A percentile compares a stretch with the other conserved stretches of the same genome.
phyloP scores from a whole-genome alignment of 257 asterid species.

The Solanum piurae region DNA sequence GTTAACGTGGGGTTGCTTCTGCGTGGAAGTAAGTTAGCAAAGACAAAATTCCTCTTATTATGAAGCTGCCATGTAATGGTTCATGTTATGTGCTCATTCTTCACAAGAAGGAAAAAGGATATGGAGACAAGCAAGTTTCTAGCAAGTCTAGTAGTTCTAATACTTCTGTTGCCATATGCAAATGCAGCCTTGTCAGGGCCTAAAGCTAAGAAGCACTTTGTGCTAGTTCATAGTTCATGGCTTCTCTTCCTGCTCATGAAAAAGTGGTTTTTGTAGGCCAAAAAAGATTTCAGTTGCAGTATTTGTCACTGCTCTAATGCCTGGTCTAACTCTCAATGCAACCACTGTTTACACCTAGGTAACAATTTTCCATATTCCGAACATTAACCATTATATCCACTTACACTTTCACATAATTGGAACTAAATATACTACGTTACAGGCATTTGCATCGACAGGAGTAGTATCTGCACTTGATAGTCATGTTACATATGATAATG shows the following conservation, averaged over 20 bases:
- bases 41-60: not conserved
- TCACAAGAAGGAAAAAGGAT: not conserved
- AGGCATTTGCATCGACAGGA: too few relatives aligned
- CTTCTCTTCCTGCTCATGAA: slow-evolving; percentile 5
- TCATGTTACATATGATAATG: too few relatives aligned
- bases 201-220: slow-evolving; percentile 9
- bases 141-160: not conserved
- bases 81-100: not conserved
- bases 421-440: too few relatives aligned
- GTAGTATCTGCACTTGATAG: too few relatives aligned
- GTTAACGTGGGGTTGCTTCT: too few relatives aligned
- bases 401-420: too few relatives aligned
- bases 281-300: not conserved
- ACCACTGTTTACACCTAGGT: slow-evolving; percentile 7
- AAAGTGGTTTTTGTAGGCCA: slow-evolving; percentile 16
- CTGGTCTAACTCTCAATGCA: not conserved
- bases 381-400: not conserved
- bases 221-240: slow-evolving; percentile 31
- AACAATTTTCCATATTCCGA: not conserved
- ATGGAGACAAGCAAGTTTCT: not conserved
- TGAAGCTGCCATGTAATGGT: not conserved
- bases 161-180: not conserved
- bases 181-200: not conserved
- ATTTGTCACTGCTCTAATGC: not conserved
- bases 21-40: not conserved